These are phyloP conservation scores for Garcileccinum viscosum DNA, from an alignment of 1,284 basidiomycete genomes.

Conservation along the genomic window DNA sequence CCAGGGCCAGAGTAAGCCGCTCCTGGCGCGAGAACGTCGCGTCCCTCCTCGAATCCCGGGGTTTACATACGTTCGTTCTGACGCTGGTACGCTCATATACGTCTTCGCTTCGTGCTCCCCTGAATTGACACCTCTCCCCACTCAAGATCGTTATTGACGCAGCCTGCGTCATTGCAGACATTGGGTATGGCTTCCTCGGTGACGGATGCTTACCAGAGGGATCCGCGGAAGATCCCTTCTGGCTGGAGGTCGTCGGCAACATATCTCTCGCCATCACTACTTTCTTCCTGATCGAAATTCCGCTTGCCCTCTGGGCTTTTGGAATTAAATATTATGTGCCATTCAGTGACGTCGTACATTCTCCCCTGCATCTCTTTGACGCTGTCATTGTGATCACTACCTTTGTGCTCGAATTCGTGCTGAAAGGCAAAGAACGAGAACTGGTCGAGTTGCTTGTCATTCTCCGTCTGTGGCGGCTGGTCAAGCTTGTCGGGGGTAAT, in stretches of 20 bases:
- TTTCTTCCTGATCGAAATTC: conserved; percentile 79
- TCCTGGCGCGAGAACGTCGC: conserved; percentile 48
- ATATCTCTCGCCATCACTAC: conserved; percentile 72
- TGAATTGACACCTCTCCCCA: conserved; percentile 14
- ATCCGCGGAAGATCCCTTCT: conserved; percentile 55
- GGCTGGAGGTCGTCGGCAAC: conserved; percentile 66
- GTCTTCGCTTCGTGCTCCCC: conserved; percentile 14
- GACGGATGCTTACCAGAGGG: conserved; percentile 54
- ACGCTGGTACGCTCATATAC: conserved; percentile 51
- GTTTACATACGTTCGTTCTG: conserved; percentile 65
- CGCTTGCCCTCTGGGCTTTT: conserved; percentile 68
- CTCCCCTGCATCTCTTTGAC: conserved; percentile 74
- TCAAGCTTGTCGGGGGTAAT: conserved; percentile 80
- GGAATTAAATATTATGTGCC: conserved; percentile 67
- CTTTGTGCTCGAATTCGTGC: conserved; percentile 71
- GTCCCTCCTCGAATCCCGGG: conserved; percentile 56
- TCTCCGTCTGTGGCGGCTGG: conserved; percentile 77
- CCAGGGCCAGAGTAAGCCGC: conserved; percentile 21
- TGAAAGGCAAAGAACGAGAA: conserved; percentile 72
- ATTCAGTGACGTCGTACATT: conserved; percentile 54
- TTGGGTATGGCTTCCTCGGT: conserved; percentile 69
- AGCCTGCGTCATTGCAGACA: conserved; percentile 68
- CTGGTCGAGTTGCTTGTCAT: conserved; percentile 72
- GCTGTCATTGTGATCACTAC: conserved; percentile 72
- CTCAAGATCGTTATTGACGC: conserved; percentile 69